These are phyloP conservation scores for Phaeophleospora eucalypticola DNA, from an alignment of 2,329 filamentous ascomycete genomes.

Conservation along the genomic window DNA sequence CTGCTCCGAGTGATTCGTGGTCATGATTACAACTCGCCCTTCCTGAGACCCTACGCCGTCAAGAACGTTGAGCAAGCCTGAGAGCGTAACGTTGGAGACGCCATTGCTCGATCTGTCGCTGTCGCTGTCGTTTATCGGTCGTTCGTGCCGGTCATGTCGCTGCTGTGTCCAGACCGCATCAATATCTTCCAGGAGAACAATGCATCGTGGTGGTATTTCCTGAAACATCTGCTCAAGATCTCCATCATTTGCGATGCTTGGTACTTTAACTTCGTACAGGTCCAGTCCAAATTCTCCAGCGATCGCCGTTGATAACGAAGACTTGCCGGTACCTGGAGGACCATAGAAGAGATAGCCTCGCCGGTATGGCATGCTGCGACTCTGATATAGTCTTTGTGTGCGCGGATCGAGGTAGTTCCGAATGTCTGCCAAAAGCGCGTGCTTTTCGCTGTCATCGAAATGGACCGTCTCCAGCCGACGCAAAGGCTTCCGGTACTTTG, in stretches of 20 bases:
- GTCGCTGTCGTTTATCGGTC: slow-evolving; percentile 26
- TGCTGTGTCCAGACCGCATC: slow-evolving; percentile 33
- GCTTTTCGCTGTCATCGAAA: slow-evolving; percentile 62
- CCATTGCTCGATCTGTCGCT: slow-evolving; percentile 30
- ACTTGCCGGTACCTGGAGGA: slow-evolving; percentile 41
- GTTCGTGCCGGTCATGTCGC: slow-evolving; percentile 11
- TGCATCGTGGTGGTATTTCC: slow-evolving; percentile 38
- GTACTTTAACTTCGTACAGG: slow-evolving; percentile 37
- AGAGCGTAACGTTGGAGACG: slow-evolving; percentile 54
- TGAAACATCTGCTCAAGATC: slow-evolving; percentile 47
- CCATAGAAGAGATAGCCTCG: slow-evolving; percentile 75
- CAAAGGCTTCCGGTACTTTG: slow-evolving; percentile 49
- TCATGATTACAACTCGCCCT: slow-evolving; percentile 74
- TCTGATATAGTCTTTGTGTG: slow-evolving; percentile 71
- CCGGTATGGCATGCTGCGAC: slow-evolving; percentile 77
- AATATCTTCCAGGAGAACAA: slow-evolving; percentile 43
- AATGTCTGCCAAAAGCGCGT: slow-evolving; percentile 62
- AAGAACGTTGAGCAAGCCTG: slow-evolving; percentile 73
- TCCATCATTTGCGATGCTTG: slow-evolving; percentile 53
- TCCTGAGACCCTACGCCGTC: slow-evolving; percentile 75
- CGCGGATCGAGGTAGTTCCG: slow-evolving; percentile 69
- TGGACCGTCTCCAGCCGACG: slow-evolving; percentile 69
- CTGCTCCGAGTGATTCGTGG: slow-evolving; percentile 67
- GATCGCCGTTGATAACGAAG: slow-evolving; percentile 31
- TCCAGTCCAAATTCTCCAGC: slow-evolving; percentile 41